phyloP scores from a whole-genome alignment of 2,329 filamentous ascomycete species.

The Pseudodiploospora longispora region DNA sequence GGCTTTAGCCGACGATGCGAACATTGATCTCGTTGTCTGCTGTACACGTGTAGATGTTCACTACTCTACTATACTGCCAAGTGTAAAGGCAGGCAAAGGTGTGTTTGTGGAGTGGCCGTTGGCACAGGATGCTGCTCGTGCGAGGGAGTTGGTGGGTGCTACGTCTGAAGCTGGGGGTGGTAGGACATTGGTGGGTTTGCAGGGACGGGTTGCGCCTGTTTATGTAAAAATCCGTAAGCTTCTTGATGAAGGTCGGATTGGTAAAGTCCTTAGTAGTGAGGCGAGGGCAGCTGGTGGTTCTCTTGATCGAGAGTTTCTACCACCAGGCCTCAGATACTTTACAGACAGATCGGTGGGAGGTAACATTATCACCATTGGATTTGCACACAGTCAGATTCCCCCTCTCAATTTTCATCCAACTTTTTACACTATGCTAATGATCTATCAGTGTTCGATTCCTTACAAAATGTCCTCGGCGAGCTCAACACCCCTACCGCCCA shows the following conservation, averaged over 20 bases:
- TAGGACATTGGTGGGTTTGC: constrained; percentile 40
- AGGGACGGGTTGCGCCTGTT: constrained; percentile 39
- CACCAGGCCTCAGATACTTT: constrained; percentile 37
- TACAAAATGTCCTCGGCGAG: constrained; percentile 39
- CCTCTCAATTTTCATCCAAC: not conserved
- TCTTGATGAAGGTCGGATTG: constrained; percentile 37
- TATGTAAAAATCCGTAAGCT: constrained; percentile 36
- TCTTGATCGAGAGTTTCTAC: constrained; percentile 22
- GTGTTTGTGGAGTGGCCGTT: constrained; percentile 54
- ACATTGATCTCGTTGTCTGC: constrained; percentile 48
- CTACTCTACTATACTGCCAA: constrained; percentile 34
- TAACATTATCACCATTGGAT: constrained; percentile 33
- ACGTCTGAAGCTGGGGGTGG: constrained; percentile 21
- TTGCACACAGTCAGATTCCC: constrained; percentile 31
- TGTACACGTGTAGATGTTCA: constrained; percentile 48
- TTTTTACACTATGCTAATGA: not conserved
- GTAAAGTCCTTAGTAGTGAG: constrained; percentile 45
- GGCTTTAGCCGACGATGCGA: constrained; percentile 37
- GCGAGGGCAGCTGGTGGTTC: constrained; percentile 30
- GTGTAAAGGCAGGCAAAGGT: constrained; percentile 42
- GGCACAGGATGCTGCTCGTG: constrained; percentile 33
- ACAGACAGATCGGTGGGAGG: constrained; percentile 38
- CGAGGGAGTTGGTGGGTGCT: constrained; percentile 30
- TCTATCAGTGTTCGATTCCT: constrained; percentile 33
- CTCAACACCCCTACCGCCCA: constrained; percentile 28